Conservation (phyloP, 202 grass and related monocot genomes). For the Cymbopogon flexuosus region DNA sequence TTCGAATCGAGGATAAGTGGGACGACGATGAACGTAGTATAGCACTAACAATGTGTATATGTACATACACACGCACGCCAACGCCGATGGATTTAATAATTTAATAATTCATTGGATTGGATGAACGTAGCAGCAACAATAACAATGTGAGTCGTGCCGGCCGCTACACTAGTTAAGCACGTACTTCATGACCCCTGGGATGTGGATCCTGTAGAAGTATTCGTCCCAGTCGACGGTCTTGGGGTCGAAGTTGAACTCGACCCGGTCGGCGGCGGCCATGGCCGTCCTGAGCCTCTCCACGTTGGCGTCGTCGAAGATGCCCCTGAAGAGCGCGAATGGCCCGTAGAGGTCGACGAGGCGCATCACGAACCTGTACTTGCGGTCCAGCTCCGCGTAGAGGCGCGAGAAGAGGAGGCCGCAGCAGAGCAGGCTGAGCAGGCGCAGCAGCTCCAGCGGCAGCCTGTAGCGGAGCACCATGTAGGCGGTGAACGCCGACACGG, state of each 20-base stretch:
- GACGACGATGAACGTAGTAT: too few species aligned
- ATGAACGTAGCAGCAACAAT: too few species aligned
- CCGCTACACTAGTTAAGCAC: slow-evolving; percentile 28
- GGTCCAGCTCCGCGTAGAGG: slow-evolving; percentile 35
- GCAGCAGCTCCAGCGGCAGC: slow-evolving; percentile 60
- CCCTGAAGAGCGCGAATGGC: slow-evolving; percentile 61
- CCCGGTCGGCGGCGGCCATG: not conserved
- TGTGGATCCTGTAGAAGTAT: slow-evolving; percentile 59
- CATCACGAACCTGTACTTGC: slow-evolving; percentile 54
- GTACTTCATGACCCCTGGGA: slow-evolving; percentile 65
- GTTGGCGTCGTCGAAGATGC: slow-evolving; percentile 67
- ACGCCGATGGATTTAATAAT: too few species aligned
- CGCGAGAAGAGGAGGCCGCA: slow-evolving; percentile 41
- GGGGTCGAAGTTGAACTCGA: slow-evolving; percentile 53
- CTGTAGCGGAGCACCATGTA: slow-evolving; percentile 62
- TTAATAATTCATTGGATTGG: too few species aligned
- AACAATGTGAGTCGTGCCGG: too few species aligned
- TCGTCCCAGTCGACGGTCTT: slow-evolving; percentile 63
- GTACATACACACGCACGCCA: too few species aligned
- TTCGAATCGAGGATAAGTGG: too few species aligned
- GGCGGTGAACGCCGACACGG: slow-evolving; percentile 31
- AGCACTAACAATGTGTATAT: too few species aligned
- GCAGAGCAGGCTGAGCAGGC: slow-evolving; percentile 44
- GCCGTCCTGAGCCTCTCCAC: slow-evolving; percentile 36
- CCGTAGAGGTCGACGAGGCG: slow-evolving; percentile 60